Percentiles rank a stretch among this genome's conserved stretches.
Conservation (phyloP, 257 asterid species). For the Rhazya stricta region DNA sequence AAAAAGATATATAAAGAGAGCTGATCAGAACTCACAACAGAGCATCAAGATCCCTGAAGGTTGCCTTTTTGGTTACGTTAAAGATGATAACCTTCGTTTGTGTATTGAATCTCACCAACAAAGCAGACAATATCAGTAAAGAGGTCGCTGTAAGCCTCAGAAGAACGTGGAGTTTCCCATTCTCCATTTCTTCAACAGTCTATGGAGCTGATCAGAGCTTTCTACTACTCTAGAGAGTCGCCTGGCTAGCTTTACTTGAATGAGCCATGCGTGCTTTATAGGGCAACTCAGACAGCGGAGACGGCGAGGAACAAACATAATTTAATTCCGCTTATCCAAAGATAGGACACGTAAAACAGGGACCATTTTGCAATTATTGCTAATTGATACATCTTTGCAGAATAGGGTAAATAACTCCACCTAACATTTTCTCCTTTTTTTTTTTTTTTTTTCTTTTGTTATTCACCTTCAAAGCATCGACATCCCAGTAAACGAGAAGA, state of each 20-base stretch:
- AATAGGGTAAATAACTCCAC: too few relatives aligned
- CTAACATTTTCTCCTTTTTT: too few relatives aligned
- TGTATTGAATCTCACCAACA: slow-evolving; percentile 45
- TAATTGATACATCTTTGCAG: too few relatives aligned
- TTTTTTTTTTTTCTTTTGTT: too few relatives aligned
- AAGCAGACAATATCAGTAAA: slow-evolving; percentile 33
- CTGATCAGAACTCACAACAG: slow-evolving; percentile 36
- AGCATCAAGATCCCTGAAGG: slow-evolving; percentile 41
- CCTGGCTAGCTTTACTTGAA: not conserved
- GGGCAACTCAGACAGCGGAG: not conserved
- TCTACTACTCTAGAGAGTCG: not conserved
- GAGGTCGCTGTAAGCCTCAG: slow-evolving; percentile 34
- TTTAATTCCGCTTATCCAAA: slow-evolving; percentile 20
- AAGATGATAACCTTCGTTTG: slow-evolving; percentile 51
- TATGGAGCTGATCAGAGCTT: not conserved
- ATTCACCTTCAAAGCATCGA: too few relatives aligned
- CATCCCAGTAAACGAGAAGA: too few relatives aligned
- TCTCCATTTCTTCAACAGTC: slow-evolving; percentile 20
- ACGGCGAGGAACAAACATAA: not conserved
- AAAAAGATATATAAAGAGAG: not conserved
- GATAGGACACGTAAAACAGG: slow-evolving; percentile 23
- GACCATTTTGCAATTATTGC: slow-evolving; percentile 3
- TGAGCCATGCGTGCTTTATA: not conserved
- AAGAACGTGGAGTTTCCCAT: slow-evolving; percentile 17
- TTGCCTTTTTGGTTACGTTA: slow-evolving; percentile 36